These are phyloP conservation scores for Malassezia vespertilionis DNA, from an alignment of 1,284 basidiomycete species.

Conservation along the genomic window DNA sequence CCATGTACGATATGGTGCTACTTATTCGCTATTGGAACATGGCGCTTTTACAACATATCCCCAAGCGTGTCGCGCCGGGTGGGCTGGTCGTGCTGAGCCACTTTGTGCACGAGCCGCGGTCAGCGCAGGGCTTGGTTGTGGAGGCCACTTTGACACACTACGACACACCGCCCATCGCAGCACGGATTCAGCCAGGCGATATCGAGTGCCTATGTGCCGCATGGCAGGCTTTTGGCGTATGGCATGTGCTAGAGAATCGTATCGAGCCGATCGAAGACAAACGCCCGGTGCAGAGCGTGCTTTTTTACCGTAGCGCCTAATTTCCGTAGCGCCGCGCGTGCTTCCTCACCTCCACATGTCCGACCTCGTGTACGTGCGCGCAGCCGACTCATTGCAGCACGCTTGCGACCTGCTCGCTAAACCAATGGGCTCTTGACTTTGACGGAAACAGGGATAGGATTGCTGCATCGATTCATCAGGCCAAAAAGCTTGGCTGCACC, in stretches of 20 bases:
- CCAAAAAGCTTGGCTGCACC: slow-evolving; percentile 77
- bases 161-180: slow-evolving; percentile 7
- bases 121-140: not conserved
- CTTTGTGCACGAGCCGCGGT: slow-evolving; percentile 14
- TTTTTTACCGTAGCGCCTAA: not conserved
- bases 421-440: slow-evolving; percentile 93
- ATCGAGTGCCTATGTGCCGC: not conserved
- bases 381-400: slow-evolving; percentile 13
- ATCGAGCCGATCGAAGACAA: slow-evolving; percentile 16
- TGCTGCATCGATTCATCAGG: slow-evolving; percentile 71
- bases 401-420: slow-evolving; percentile 61
- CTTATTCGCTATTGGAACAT: slow-evolving; percentile 14
- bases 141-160: not conserved
- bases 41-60: slow-evolving; percentile 1
- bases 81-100: slow-evolving; percentile 15
- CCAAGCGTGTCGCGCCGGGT: slow-evolving; percentile 1
- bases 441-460: slow-evolving; percentile 74
- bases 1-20: slow-evolving; percentile 5
- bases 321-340: slow-evolving; percentile 1
- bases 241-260: slow-evolving; percentile 6
- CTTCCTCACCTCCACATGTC: no score
- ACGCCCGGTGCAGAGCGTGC: slow-evolving; percentile 13
- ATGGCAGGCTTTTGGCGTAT: slow-evolving; percentile 1
- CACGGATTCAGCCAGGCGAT: slow-evolving; percentile 12
- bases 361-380: slow-evolving; percentile 7